Conservation (phyloP, 305 asterid genomes). For the Euphrasia arctica region DNA sequence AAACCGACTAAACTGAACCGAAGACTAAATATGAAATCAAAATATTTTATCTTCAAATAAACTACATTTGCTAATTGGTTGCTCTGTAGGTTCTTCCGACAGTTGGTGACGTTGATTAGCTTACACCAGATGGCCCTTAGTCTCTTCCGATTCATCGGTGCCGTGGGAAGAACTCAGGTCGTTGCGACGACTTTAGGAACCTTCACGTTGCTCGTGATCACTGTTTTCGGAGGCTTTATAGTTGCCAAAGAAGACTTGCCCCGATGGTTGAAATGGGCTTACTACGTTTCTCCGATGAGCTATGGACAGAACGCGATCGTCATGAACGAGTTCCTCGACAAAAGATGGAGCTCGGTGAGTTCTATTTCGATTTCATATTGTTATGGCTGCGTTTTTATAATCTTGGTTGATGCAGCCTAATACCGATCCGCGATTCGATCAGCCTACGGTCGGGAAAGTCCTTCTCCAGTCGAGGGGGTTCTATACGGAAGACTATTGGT, state of each 20-base stretch:
- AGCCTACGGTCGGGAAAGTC: constrained; percentile 47
- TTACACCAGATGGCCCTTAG: constrained; percentile 75
- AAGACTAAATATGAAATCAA: too few relatives aligned
- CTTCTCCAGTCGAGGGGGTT: constrained; percentile 45
- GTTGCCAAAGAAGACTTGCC: constrained; percentile 52
- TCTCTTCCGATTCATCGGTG: constrained; percentile 72
- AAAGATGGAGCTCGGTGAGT: constrained; percentile 51
- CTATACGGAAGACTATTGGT: constrained; percentile 39
- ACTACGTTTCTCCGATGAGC: constrained; percentile 48
- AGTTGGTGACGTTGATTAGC: constrained; percentile 56
- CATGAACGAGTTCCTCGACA: constrained; percentile 45
- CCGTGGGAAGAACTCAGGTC: constrained; percentile 62
- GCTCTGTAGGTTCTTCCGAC: constrained; percentile 59
- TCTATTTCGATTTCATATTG: background rate
- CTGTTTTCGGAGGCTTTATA: constrained; percentile 69
- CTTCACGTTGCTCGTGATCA: constrained; percentile 55
- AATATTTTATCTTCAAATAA: background rate
- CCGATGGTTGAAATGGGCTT: constrained; percentile 50
- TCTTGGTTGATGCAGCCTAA: constrained; percentile 34
- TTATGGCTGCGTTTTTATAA: background rate
- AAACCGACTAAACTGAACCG: too few relatives aligned
- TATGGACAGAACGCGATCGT: constrained; percentile 52
- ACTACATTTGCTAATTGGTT: constrained; percentile 19
- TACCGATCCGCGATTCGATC: constrained; percentile 37
- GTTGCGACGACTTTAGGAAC: constrained; percentile 70